Evolutionary conservation across 768 basidiomycete species (phyloP).

Genomic region (Hypholoma sublateritium): DNA sequence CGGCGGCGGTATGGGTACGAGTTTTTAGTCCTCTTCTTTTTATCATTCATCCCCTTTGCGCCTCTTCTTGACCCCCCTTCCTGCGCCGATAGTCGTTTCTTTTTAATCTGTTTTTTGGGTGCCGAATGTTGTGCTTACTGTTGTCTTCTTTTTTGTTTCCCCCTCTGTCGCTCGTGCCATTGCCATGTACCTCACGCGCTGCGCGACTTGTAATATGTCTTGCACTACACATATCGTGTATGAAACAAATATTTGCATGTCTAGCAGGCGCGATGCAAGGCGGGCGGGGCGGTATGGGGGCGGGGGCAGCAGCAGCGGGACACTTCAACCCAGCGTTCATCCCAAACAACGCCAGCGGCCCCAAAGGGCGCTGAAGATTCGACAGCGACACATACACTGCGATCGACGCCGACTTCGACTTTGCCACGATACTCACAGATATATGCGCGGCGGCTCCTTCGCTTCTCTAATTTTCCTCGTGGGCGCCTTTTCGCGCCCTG

Average conservation of each 20-base stretch:
- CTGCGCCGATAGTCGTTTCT: constrained; percentile 10
- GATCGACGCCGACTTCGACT: background rate
- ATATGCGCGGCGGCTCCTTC: too few species aligned
- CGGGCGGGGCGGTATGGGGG: constrained; percentile 42
- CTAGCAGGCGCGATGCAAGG: constrained; percentile 49
- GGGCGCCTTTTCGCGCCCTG: background rate
- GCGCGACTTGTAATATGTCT: constrained; percentile 1
- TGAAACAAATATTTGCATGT: constrained; percentile 8
- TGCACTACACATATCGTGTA: too few species aligned
- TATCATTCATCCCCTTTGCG: constrained; percentile 14
- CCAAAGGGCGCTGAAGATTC: constrained; percentile 3
- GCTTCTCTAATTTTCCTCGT: background rate
- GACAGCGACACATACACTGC: too few species aligned
- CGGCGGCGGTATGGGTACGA: constrained; percentile 63
- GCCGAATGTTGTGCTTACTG: constrained; percentile 42
- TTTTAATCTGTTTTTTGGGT: constrained; percentile 8
- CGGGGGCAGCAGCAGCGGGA: constrained; percentile 36
- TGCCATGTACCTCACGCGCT: background rate
- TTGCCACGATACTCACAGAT: background rate
- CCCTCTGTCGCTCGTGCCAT: constrained; percentile 13
- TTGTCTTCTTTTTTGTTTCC: constrained; percentile 13
- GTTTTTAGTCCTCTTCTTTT: constrained; percentile 38
- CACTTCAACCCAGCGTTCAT: constrained; percentile 80
- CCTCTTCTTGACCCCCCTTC: constrained; percentile 15
- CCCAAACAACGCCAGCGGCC: constrained; percentile 24